phyloP scores from a whole-genome alignment of 2,329 filamentous ascomycete genomes.

The Fusarium protoensiforme region DNA sequence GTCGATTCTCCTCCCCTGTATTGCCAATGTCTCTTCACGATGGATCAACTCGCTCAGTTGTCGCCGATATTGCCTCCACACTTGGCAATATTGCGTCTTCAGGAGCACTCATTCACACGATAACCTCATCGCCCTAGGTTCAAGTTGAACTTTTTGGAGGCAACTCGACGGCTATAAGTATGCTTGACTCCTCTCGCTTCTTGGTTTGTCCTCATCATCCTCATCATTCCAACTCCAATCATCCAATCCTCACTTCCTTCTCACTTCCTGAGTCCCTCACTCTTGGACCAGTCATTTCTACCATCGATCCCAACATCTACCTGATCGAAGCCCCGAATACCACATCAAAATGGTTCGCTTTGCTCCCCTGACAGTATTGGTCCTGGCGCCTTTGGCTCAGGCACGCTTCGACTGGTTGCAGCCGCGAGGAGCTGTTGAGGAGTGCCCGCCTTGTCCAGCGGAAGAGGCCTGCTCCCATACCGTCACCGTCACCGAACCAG shows the following conservation, averaged over 20 bases:
- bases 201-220: conserved; percentile 5
- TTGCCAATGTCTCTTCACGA: conserved; percentile 19
- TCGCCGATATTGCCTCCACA: not conserved
- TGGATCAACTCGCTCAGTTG: not conserved
- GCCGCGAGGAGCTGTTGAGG: conserved; percentile 29
- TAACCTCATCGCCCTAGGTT: not conserved
- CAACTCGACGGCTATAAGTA: conserved; percentile 29
- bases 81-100: conserved; percentile 11
- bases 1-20: not conserved
- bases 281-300: not conserved
- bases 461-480: conserved; percentile 29
- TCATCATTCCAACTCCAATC: conserved; percentile 7
- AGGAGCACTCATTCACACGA: conserved; percentile 6
- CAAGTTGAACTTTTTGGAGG: not conserved
- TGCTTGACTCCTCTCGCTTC: not conserved
- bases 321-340: not conserved
- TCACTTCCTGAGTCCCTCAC: not conserved
- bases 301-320: not conserved
- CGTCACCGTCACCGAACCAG: conserved; percentile 43
- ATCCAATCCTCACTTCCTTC: not conserved
- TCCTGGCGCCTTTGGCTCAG: conserved; percentile 39
- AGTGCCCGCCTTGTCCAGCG: conserved; percentile 46
- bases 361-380: conserved; percentile 41
- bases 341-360: conserved; percentile 40
- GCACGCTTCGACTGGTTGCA: conserved; percentile 40